Evolutionary conservation across 352 stramenopile species (phyloP), one percentile per base, ranked within the genome.

Genomic region (Aphanomyces invadans): DNA sequence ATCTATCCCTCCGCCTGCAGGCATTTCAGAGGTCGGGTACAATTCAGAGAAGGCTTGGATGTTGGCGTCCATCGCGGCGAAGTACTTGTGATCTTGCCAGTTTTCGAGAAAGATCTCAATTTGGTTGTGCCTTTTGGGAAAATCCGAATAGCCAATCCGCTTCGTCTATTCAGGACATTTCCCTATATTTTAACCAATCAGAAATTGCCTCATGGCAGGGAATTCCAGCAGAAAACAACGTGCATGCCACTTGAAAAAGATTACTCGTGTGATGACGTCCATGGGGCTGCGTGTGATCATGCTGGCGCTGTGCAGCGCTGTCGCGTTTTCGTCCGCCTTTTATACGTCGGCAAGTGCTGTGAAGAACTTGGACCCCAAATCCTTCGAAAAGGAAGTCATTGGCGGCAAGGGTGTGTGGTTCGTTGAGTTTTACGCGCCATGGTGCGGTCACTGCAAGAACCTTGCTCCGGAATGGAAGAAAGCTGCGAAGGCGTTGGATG

Each of bases 361-460:
- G 26, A 87, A 86, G 70, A 38, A 88, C 33, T 72, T 93, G 46
- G 85, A 93, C 61, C 70, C 82, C 0, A 77, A 87, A 71, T 81
- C 75, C 65, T 82, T 93, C 49, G 77, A 80, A 12, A 81, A 91
- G 59, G 66, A 79, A 59, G 63, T 93, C 59, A 76, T 83, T 68
- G 75, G 83, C 77, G 81, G 88, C 73, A 74, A 76, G 4, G 81
- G 82, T 15, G 77, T 95, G 70, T 98, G 90, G 90, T 57, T 98
- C n/a, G 89, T 98, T 21, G 88, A 98, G 74, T 98, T 98, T 70
- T 97, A 96, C 57, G 93, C 93, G 53, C 92, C 92, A 44, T 98
- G 91, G 91, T 98, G 91, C 65, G 93, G 93, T 36, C 93, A 98
- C 76, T 98, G 93, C 81, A 95, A 97, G 78, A 81, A 86, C 65